Percentiles rank a stretch among this genome's conserved stretches.
These are phyloP conservation scores for Tuber microsphaerosporum DNA, from an alignment of 495 filamentous ascomycete species.

Conservation along the genomic window DNA sequence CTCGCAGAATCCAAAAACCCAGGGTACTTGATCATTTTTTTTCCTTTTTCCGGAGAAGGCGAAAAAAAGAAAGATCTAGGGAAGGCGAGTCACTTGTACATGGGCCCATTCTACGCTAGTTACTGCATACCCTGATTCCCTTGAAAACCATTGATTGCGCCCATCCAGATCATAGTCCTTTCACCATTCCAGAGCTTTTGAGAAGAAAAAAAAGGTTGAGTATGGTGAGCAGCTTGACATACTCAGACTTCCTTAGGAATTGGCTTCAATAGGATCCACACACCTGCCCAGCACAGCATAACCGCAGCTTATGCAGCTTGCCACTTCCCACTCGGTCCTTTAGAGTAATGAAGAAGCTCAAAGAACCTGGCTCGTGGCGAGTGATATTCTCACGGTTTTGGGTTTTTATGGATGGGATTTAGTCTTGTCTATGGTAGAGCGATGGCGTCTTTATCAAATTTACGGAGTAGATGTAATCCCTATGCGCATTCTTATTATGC, in stretches of 20 bases:
- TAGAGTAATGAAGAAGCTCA: neutral
- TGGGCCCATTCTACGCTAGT: too few species aligned
- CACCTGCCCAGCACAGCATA: neutral
- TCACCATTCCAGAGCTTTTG: neutral
- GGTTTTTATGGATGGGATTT: neutral
- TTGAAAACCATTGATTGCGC: too few species aligned
- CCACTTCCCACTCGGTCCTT: neutral
- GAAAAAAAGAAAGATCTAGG: too few species aligned
- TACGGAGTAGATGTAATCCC: neutral
- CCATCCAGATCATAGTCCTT: neutral
- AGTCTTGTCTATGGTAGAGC: neutral
- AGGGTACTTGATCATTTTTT: neutral
- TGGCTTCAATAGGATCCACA: neutral
- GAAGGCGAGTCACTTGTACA: too few species aligned
- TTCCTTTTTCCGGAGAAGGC: too few species aligned
- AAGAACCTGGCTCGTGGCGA: neutral
- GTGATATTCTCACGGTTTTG: neutral
- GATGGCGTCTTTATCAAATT: neutral
- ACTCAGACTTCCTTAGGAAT: neutral
- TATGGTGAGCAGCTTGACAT: neutral
- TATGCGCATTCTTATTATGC: neutral
- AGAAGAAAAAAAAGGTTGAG: neutral
- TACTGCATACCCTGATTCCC: too few species aligned
- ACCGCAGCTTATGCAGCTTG: neutral
- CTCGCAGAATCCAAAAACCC: neutral